phyloP scores from a whole-genome alignment of 768 basidiomycete genomes.

The Rhodotorula paludigena region DNA sequence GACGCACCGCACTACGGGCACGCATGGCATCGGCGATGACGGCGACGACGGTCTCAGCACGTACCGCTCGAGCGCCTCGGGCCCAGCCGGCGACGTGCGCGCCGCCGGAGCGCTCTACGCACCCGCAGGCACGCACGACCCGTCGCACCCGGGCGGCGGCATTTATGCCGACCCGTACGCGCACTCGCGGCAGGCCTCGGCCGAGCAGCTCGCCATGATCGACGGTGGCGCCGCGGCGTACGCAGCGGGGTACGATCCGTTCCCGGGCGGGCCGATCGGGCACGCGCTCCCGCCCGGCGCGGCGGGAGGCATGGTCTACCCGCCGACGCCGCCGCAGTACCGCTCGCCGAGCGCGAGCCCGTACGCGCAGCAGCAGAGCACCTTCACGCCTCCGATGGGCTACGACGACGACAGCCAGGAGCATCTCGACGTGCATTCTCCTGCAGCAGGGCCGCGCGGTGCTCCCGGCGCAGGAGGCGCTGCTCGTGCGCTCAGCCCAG shows the following conservation, averaged over 20 bases:
- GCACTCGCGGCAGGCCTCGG: constrained; percentile 9
- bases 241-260: constrained; percentile 32
- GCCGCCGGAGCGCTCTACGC: not conserved
- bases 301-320: constrained; percentile 2
- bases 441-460: not conserved
- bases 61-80: constrained; percentile 6
- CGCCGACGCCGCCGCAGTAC: constrained; percentile 10
- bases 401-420: not conserved
- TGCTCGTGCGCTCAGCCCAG: too few species aligned
- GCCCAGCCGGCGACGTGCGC: constrained; percentile 21
- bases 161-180: not conserved
- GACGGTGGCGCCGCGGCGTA: constrained; percentile 17
- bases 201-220: constrained; percentile 23
- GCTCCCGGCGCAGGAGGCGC: constrained; percentile 9
- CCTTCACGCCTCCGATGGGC: not conserved
- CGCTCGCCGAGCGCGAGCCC: not conserved
- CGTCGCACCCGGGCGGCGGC: not conserved
- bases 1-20: constrained; percentile 35
- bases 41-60: constrained; percentile 13
- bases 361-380: not conserved
- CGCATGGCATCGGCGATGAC: constrained; percentile 36
- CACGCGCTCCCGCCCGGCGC: constrained; percentile 17
- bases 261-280: constrained; percentile 17
- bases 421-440: not conserved
- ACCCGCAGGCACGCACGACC: not conserved